Base-by-base conservation (phyloP, 495 filamentous ascomycete genomes). In the Aspergillus biplanus region DNA sequence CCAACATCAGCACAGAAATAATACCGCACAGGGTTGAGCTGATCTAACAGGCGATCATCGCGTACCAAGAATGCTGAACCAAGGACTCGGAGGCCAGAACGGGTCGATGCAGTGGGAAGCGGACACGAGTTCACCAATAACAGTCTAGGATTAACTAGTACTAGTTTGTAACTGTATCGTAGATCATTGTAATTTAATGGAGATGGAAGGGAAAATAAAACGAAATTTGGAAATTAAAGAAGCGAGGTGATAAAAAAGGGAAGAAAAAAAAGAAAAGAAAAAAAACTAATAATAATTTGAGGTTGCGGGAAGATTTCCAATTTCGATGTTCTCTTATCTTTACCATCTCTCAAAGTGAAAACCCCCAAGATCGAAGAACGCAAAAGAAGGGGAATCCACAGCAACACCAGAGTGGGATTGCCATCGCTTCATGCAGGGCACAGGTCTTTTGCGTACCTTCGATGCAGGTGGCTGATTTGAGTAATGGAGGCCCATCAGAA, bases 391-490 rank as follows among this genome's bases (percentile, higher is more conserved):
- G 37, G 11, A 18, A 58, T 27, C 21, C 21, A 27, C 21, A 54
- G 47, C 37, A 37, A 16, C 42, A 35, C 31, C 34, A 33, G 35
- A 34, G 37, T 46, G 34, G 18, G 47, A 56, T 52, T 52, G n/a
- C 47, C 47, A 53, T 53, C 34, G 31, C 33, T 44, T 48, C 47
- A 64, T 57, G 58, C 65, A 67, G 61, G 59, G 61, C 61, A 66
- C 67, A 65, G 60, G 59, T 63, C 56, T 60, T 68, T 57, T 68
- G 66, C 66, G 56, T 52, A 39, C 46, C 18, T 13, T 35, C 34
- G 59, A 69, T 63, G 67, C 64, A 69, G 61, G 64, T 37, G 58
- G 64, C 67, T 64, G 48, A 61, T 69, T 69, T 31, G 50, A 66
- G 67, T 66, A 69, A 69, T 34, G 6, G 27, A 58, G 55, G 32